These are phyloP conservation scores for Cercospora sp. DNA, from an alignment of 2,329 filamentous ascomycete genomes.

Conservation along the genomic window DNA sequence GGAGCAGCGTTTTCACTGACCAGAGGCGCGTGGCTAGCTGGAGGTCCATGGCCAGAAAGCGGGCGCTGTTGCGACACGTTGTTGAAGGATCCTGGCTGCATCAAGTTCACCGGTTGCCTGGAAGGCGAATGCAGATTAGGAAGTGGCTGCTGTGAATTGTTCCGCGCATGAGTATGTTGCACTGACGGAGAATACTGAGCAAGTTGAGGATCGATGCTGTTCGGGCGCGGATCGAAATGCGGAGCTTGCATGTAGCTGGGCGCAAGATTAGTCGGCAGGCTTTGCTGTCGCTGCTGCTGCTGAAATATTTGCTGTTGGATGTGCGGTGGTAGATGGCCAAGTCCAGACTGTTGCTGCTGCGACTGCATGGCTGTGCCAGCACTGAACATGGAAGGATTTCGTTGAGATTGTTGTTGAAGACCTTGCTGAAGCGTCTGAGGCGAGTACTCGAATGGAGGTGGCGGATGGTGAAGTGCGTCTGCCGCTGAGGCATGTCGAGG, in stretches of 20 bases:
- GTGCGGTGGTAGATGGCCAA: slow-evolving; percentile 27
- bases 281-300: slow-evolving; percentile 32
- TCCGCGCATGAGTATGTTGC: not conserved
- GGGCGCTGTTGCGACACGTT: slow-evolving; percentile 12
- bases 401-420: slow-evolving; percentile 30
- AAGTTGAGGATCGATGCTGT: slow-evolving; percentile 5
- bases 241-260: slow-evolving; percentile 9
- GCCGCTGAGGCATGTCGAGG: slow-evolving; percentile 46
- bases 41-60: not conserved
- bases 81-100: slow-evolving; percentile 5
- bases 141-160: not conserved
- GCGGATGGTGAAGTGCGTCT: slow-evolving; percentile 47
- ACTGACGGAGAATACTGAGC: not conserved
- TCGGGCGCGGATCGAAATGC: slow-evolving; percentile 12
- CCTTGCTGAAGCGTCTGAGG: slow-evolving; percentile 40
- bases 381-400: slow-evolving; percentile 22
- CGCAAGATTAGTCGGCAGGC: slow-evolving; percentile 20
- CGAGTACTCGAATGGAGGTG: slow-evolving; percentile 52
- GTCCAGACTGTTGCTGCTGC: slow-evolving; percentile 28
- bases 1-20: slow-evolving; percentile 48
- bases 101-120: slow-evolving; percentile 1
- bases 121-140: not conserved
- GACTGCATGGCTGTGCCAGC: slow-evolving; percentile 16
- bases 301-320: slow-evolving; percentile 30
- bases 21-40: slow-evolving; percentile 35